A percentile compares a stretch with the other conserved stretches of the same genome.
These are phyloP conservation scores for Hydrangea macrophylla DNA, from an alignment of 148 eudicot species.

Conservation along the genomic window DNA sequence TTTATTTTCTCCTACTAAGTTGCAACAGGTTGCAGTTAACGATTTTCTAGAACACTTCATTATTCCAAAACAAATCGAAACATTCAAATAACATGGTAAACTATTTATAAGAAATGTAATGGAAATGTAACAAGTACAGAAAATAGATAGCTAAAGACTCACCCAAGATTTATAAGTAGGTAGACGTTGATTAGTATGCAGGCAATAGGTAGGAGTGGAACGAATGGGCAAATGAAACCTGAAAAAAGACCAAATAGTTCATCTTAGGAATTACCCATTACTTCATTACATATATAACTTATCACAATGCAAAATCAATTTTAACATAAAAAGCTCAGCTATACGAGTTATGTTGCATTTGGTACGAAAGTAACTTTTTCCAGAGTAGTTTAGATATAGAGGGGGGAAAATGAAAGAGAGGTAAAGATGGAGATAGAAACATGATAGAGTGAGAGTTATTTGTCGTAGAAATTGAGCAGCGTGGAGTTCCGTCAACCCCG, in stretches of 20 bases:
- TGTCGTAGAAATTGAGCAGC: too few relatives aligned
- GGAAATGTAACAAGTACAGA: not conserved
- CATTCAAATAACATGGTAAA: not conserved
- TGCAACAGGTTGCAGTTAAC: too few relatives aligned
- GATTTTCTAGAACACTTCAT: too few relatives aligned
- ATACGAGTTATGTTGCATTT: too few relatives aligned
- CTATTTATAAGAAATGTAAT: not conserved
- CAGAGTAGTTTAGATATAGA: too few relatives aligned
- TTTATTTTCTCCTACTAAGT: too few relatives aligned
- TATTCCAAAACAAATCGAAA: not conserved
- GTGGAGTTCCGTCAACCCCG: too few relatives aligned
- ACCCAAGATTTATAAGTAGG: slow-evolving; percentile 87
- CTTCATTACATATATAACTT: not conserved
- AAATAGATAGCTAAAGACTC: slow-evolving; percentile 25
- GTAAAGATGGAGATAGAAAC: too few relatives aligned
- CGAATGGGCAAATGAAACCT: slow-evolving; percentile 90
- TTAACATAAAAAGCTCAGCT: not conserved
- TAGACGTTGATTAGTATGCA: slow-evolving; percentile 83
- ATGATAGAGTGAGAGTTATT: too few relatives aligned
- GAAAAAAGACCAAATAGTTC: slow-evolving; percentile 19
- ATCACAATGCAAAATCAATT: not conserved
- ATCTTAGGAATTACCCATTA: not conserved
- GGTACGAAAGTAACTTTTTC: too few relatives aligned
- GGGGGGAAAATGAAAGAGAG: too few relatives aligned
- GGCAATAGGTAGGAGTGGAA: slow-evolving; percentile 75